Evolutionary conservation across 495 filamentous ascomycete genomes (phyloP).

Genomic region (Hypoxylon intermedium): DNA sequence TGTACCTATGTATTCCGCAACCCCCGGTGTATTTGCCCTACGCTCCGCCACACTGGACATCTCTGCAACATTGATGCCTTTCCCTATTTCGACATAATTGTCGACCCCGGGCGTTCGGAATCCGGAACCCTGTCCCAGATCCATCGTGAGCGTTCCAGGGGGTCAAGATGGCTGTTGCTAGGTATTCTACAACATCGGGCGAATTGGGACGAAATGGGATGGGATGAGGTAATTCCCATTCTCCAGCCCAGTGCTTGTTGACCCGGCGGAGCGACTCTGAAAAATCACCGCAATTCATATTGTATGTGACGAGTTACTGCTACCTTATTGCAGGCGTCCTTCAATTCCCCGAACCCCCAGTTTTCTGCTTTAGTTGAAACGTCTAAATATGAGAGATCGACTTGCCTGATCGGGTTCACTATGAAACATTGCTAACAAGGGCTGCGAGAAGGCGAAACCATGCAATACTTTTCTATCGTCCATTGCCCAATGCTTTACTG

Average conservation of each 20-base stretch:
- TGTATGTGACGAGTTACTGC: slow-evolving; percentile 32
- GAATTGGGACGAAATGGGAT: neutral
- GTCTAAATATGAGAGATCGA: slow-evolving; percentile 42
- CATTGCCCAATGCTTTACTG: neutral
- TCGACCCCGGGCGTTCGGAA: slow-evolving; percentile 21
- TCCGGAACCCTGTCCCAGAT: slow-evolving; percentile 29
- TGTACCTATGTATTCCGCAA: slow-evolving; percentile 8
- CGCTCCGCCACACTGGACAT: slow-evolving; percentile 27
- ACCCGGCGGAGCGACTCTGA: slow-evolving; percentile 31
- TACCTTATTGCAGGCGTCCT: slow-evolving; percentile 42
- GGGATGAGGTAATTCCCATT: slow-evolving; percentile 37
- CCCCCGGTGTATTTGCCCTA: slow-evolving; percentile 15
- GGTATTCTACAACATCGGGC: slow-evolving; percentile 6
- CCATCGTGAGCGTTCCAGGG: slow-evolving; percentile 25
- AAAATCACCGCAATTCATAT: slow-evolving; percentile 33
- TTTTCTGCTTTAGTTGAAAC: slow-evolving; percentile 43
- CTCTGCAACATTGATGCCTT: slow-evolving; percentile 19
- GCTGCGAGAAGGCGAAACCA: slow-evolving; percentile 41
- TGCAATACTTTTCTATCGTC: slow-evolving; percentile 15
- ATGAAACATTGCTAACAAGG: slow-evolving; percentile 41
- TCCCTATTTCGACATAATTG: slow-evolving; percentile 36
- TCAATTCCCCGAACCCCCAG: slow-evolving; percentile 42
- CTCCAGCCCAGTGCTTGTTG: neutral
- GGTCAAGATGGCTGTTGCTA: neutral
- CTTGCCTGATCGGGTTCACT: slow-evolving; percentile 44